Base-by-base conservation (phyloP, 202 grass and related monocot species). In the Tripidium arundinaceum region DNA sequence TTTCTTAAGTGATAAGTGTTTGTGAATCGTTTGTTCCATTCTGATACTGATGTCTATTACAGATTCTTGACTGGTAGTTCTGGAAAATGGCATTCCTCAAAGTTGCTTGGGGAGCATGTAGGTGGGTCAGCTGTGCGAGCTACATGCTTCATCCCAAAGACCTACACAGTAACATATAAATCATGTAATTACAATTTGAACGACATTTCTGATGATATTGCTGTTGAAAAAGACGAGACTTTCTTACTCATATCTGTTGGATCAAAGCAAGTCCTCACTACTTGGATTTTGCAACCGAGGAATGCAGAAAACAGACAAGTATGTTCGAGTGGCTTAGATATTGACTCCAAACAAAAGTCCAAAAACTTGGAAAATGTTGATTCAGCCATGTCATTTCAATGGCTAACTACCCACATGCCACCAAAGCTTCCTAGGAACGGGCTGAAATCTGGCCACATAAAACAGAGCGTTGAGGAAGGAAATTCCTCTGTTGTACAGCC, bases 101-200 rank as follows among this genome's bases (percentile, higher is more conserved):
- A 91, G 79, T 79, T 98, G 86, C 84, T 98, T 1, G 95, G 95
- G 55, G 92, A 98, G 73, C 95, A 98, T 87, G 88, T 98, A 80
- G 95, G 95, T 38, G 95, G 95, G 26, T 95, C 95, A 72, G 95
- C 95, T 54, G 92, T 98, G 59, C 89, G 95, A 84, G 93, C 88
- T 46, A 88, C 90, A 37, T 95, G 88, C 43, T 94, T 95, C 84
- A 91, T 90, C 10, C 64, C 86, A 15, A 93, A 83, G 72, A 84
- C 76, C 67, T 81, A 93, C 75, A 74, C 69, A 61, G 84, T 80
- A 12, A 25, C 38, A 90, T 71, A 80, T 90, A 79, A 70, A 79
- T 78, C 67, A 0, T 63, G 14, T 58, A 71, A 80, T 27, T 25
- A 74, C 19, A 52, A 4, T 42, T 74, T 15, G 31, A 67, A 79